Evolutionary conservation across 2,329 filamentous ascomycete species (phyloP).

Genomic region (Fonsecaea multimorphosa): DNA sequence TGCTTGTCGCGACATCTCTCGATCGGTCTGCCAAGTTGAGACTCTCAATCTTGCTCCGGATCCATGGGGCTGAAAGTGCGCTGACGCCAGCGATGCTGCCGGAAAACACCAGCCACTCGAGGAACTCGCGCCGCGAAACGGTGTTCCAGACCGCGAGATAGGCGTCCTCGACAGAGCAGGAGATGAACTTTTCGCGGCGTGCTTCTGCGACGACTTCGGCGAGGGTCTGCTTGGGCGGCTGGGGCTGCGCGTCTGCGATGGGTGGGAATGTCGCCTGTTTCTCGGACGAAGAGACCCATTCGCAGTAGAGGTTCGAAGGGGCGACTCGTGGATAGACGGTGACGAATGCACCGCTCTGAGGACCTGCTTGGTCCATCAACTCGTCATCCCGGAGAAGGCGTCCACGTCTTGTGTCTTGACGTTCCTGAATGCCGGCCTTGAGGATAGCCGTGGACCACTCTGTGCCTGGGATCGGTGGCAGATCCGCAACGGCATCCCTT

Average conservation of each 20-base stretch:
- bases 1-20: background rate
- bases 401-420: background rate
- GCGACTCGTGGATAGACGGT: slow-evolving; percentile 29
- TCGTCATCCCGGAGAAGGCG: background rate
- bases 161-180: slow-evolving; percentile 12
- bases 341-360: slow-evolving; percentile 29
- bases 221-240: slow-evolving; percentile 2
- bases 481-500: slow-evolving; percentile 10
- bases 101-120: slow-evolving; percentile 11
- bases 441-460: slow-evolving; percentile 23
- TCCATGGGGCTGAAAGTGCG: background rate
- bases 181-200: slow-evolving; percentile 5
- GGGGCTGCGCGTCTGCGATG: background rate
- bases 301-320: slow-evolving; percentile 32
- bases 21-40: background rate
- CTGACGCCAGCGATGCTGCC: slow-evolving; percentile 2
- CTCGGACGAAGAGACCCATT: slow-evolving; percentile 20
- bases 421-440: slow-evolving; percentile 2
- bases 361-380: background rate
- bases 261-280: background rate
- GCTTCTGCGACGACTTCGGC: slow-evolving; percentile 19
- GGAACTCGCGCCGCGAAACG: slow-evolving; percentile 2
- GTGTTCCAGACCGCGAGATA: slow-evolving; percentile 2
- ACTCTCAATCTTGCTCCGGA: background rate
- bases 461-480: slow-evolving; percentile 20